phyloP scores from a whole-genome alignment of 2,329 filamentous ascomycete genomes.

The Colletotrichum sp. region DNA sequence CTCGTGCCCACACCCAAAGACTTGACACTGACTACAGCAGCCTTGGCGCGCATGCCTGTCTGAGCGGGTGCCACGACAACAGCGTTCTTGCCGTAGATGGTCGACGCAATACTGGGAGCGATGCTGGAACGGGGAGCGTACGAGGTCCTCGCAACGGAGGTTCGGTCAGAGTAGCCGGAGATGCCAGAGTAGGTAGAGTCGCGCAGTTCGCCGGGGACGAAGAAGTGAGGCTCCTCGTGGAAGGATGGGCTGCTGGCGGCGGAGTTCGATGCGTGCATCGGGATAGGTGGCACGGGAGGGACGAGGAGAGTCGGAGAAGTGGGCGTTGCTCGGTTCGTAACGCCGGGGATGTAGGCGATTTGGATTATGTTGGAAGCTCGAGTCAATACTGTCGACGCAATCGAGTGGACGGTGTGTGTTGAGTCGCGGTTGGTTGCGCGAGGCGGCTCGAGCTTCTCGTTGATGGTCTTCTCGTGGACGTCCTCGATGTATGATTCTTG shows the following conservation, averaged over 20 bases:
- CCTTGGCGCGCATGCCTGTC: constrained; percentile 85
- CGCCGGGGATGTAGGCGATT: constrained; percentile 97
- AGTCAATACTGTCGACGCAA: constrained; percentile 94
- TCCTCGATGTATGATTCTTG: constrained; percentile 62
- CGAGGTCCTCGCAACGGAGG: constrained; percentile 63
- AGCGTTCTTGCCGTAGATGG: constrained; percentile 91
- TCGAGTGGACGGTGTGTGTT: constrained; percentile 85
- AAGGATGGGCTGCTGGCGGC: constrained; percentile 56
- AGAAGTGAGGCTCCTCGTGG: constrained; percentile 86
- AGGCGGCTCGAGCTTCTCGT: constrained; percentile 56
- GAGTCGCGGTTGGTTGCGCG: constrained; percentile 71
- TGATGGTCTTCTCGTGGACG: constrained; percentile 60
- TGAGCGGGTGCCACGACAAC: constrained; percentile 83
- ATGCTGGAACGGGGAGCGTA: constrained; percentile 74
- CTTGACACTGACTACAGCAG: constrained; percentile 92
- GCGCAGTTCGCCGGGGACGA: constrained; percentile 87
- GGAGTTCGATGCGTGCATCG: constrained; percentile 64
- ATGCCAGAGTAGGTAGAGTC: constrained; percentile 89
- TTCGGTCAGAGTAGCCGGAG: constrained; percentile 66
- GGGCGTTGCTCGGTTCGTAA: constrained; percentile 88
- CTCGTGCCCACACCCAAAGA: constrained; percentile 63
- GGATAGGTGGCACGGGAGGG: constrained; percentile 93
- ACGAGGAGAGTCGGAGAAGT: constrained; percentile 82
- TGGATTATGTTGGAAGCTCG: constrained; percentile 98
- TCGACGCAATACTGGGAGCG: constrained; percentile 86